Base-by-base conservation (phyloP, 805 yeast genomes). In the Myxozyma melibiosi region DNA sequence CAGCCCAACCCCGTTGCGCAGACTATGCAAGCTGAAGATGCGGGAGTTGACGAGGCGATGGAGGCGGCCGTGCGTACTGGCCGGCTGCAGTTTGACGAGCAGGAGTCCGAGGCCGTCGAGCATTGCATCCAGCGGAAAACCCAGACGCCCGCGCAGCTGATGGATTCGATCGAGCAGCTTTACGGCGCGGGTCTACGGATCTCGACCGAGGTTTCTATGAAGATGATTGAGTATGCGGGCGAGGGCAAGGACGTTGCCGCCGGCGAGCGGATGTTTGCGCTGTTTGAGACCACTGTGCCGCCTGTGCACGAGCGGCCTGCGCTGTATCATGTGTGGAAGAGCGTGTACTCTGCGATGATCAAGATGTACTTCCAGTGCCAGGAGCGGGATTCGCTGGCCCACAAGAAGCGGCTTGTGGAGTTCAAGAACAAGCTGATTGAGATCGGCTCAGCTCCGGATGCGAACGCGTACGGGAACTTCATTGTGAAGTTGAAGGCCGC, bases 401-500 rank as follows among this genome's bases (percentile, higher is more conserved):
- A 43, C 33, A 61, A 58, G 45, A 53, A 43, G 16, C 55, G 54
- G 28, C 58, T 74, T 28, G 46, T 58, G 4, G 65, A 55, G n/a
- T 74, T 72, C 11, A 66, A 69, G 51, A 53, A 46, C 22, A 59
- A 58, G 42, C 55, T 74, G 38, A 34, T 58, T 9, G 65, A 58
- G 11, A 64, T 70, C 53, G 70, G 71, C 6, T 54, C 68, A 2
- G 55, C 57, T 16, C 76, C 76, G 4, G 68, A 70, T 55, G 73
- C 73, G 22, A 59, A 67, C 31, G 73, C 72, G 2, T 73, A 73
- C 50, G 76, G 72, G 2, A 66, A 68, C 34, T 57, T 71, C 27
- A 66, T 73, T 30, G 45, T 54, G 44, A 51, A 57, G 55, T 42
- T 69, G n/a, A 57, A 68, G 45, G 51, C 57, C 8, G 66, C 71